A percentile compares a stretch with the other conserved stretches of the same genome.
These are phyloP conservation scores for Wickerhamomyces sp. DNA, from an alignment of 1,139 yeast species.

Conservation along the genomic window DNA sequence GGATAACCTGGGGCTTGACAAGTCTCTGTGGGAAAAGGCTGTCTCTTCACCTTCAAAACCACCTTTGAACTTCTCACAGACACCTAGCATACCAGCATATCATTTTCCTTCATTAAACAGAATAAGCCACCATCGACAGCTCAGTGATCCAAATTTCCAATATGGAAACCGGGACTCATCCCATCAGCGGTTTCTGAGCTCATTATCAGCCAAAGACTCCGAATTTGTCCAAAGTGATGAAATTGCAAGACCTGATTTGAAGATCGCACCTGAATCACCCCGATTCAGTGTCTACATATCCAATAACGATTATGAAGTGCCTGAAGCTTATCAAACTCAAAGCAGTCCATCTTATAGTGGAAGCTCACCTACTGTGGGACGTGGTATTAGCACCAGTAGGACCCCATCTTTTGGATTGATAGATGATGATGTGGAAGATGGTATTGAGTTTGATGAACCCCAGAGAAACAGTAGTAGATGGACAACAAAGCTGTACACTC, in stretches of 20 bases:
- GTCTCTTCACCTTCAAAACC: constrained; percentile 7
- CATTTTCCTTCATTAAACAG: constrained; percentile 15
- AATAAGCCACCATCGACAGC: constrained; percentile 1
- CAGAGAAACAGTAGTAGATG: not conserved
- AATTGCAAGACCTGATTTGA: not conserved
- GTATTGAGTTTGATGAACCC: constrained; percentile 1
- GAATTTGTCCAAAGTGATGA: constrained; percentile 8
- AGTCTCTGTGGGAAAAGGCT: constrained; percentile 4
- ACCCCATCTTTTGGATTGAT: not conserved
- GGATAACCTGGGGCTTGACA: constrained; percentile 11
- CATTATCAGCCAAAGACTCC: constrained; percentile 5
- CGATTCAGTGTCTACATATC: constrained; percentile 17
- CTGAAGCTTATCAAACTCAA: constrained; percentile 7
- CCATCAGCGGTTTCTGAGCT: constrained; percentile 1
- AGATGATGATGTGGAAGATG: constrained; percentile 1
- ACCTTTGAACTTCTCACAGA: constrained; percentile 1
- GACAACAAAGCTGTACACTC: not conserved
- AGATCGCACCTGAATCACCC: constrained; percentile 1
- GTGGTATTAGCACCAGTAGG: not conserved
- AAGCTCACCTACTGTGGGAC: not conserved
- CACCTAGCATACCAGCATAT: constrained; percentile 12
- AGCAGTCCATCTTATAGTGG: too few relatives aligned
- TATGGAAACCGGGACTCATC: too few relatives aligned
- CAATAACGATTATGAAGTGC: constrained; percentile 17
- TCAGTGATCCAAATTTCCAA: not conserved